phyloP scores from a whole-genome alignment of 768 basidiomycete genomes.

The Tricholoma matsutake region DNA sequence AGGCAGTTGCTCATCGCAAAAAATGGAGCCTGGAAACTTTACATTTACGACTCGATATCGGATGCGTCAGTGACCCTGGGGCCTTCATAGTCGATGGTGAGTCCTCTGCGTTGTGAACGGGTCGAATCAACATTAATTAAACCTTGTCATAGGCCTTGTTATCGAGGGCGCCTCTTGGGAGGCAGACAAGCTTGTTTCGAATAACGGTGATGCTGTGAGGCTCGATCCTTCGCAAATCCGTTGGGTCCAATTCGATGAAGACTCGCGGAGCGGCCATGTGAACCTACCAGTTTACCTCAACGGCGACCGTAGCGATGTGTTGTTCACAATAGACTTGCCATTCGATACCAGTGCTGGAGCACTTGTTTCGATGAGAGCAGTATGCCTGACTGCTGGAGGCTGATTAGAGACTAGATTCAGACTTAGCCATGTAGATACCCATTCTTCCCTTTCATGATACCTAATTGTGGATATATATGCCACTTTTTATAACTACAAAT shows the following conservation, averaged over 20 bases:
- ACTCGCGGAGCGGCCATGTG: conserved; percentile 44
- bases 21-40: conserved; percentile 92
- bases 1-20: conserved; percentile 91
- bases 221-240: conserved; percentile 80
- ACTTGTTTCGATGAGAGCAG: conserved; percentile 82
- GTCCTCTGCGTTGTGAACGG: conserved; percentile 20
- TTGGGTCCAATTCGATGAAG: conserved; percentile 69
- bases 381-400: conserved; percentile 84
- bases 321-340: conserved; percentile 86
- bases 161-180: conserved; percentile 86
- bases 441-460: conserved; percentile 4
- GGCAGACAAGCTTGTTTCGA: conserved; percentile 67
- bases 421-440: conserved; percentile 14
- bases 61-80: conserved; percentile 69
- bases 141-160: conserved; percentile 58
- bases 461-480: not conserved
- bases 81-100: conserved; percentile 88
- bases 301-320: conserved; percentile 79
- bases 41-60: conserved; percentile 76
- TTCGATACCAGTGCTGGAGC: conserved; percentile 65
- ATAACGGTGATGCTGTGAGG: conserved; percentile 78
- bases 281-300: conserved; percentile 94
- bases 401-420: conserved; percentile 25
- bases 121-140: not conserved
- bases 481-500: conserved; percentile 3